phyloP scores from a whole-genome alignment of 2,329 filamentous ascomycete species.

The Colletotrichum chrysophilum region DNA sequence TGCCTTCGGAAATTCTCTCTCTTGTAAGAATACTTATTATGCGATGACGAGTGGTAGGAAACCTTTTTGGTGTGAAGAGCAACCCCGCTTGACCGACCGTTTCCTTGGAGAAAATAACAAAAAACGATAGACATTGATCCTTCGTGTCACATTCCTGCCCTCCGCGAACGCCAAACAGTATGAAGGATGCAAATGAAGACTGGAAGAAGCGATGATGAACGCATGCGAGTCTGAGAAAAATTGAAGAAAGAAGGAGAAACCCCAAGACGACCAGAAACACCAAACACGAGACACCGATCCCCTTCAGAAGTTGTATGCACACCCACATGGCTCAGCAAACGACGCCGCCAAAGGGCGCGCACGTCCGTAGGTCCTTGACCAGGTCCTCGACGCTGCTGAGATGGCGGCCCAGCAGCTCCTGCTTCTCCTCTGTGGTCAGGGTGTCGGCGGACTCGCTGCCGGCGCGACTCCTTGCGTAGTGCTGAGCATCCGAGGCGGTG shows the following conservation, averaged over 20 bases:
- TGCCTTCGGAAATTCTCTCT: neutral
- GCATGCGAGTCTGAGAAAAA: neutral
- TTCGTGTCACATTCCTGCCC: conserved; percentile 2
- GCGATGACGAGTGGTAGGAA: neutral
- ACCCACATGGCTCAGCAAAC: conserved; percentile 40
- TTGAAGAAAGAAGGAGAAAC: neutral
- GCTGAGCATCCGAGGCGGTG: conserved; percentile 32
- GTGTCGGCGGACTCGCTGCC: conserved; percentile 48
- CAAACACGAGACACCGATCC: neutral
- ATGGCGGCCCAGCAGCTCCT: conserved; percentile 76
- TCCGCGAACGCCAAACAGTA: conserved; percentile 18
- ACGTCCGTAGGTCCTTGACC: conserved; percentile 82
- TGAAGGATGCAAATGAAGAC: conserved; percentile 3
- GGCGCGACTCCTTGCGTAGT: conserved; percentile 35
- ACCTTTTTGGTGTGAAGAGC: neutral
- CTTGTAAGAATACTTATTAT: conserved; percentile 1
- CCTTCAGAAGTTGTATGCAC: neutral
- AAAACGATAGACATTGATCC: neutral
- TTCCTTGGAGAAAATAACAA: neutral
- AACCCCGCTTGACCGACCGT: neutral
- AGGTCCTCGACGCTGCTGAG: conserved; percentile 84
- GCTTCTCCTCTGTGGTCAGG: conserved; percentile 82
- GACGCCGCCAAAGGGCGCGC: conserved; percentile 73
- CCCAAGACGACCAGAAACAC: conserved; percentile 17
- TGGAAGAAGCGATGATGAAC: neutral